Evolutionary conservation across 495 filamentous ascomycete genomes (phyloP).

Genomic region (Xylaria cubensis): DNA sequence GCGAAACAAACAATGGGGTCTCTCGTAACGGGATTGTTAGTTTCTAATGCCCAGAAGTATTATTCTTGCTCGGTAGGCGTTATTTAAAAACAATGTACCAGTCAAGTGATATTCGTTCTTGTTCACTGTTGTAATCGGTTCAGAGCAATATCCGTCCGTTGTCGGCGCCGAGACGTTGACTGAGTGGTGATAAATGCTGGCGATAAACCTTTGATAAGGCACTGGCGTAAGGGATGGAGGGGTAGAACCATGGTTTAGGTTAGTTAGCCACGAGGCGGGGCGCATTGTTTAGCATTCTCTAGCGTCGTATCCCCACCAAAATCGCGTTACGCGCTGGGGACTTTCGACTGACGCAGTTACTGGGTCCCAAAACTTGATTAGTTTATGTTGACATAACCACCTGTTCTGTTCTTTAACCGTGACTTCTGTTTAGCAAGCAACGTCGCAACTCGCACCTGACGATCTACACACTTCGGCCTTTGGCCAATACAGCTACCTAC

Average conservation of each 20-base stretch:
- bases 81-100: background rate
- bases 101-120: background rate
- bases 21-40: slow-evolving; percentile 2
- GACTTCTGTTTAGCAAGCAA: background rate
- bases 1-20: slow-evolving; percentile 11
- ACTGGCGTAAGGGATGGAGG: slow-evolving; percentile 9
- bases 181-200: slow-evolving; percentile 14
- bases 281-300: background rate
- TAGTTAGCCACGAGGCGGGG: slow-evolving; percentile 13
- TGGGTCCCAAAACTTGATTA: background rate
- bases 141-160: slow-evolving; percentile 8
- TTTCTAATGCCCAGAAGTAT: too few species aligned
- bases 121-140: background rate
- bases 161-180: slow-evolving; percentile 5
- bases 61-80: background rate
- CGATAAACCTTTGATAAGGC: background rate
- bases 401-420: background rate
- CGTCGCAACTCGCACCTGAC: background rate
- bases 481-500: background rate
- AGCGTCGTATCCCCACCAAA: slow-evolving; percentile 19
- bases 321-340: slow-evolving; percentile 22
- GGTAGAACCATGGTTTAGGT: slow-evolving; percentile 18
- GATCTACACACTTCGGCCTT: background rate
- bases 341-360: background rate
- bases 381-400: background rate